Evolutionary conservation across 2,329 filamentous ascomycete species (phyloP).

Genomic region (Zasmidium citrigriseum): DNA sequence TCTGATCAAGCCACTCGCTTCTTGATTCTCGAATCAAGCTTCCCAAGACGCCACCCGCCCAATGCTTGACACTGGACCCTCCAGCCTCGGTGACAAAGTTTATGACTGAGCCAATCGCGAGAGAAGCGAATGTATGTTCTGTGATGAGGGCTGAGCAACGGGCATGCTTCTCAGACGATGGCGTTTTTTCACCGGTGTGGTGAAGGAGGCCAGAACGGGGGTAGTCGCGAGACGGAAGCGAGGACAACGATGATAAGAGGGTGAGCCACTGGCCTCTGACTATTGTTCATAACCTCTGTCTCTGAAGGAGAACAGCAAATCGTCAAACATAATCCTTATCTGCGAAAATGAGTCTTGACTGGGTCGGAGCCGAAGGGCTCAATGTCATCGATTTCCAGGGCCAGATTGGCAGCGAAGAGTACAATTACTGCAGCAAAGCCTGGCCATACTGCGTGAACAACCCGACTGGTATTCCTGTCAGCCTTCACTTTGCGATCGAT

Average conservation of each 20-base stretch:
- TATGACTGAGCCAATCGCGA: not conserved
- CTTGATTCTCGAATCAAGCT: not conserved
- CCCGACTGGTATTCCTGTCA: not conserved
- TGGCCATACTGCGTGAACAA: not conserved
- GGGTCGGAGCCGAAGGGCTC: not conserved
- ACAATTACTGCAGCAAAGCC: not conserved
- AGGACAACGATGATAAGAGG: not conserved
- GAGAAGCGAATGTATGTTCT: no score
- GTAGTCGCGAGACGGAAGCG: not conserved
- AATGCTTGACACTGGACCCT: not conserved
- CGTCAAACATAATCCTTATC: not conserved
- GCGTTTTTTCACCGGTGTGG: not conserved
- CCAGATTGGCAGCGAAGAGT: not conserved
- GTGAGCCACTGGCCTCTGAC: not conserved
- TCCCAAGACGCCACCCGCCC: not conserved
- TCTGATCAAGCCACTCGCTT: not conserved
- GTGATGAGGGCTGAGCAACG: no score
- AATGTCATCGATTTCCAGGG: not conserved
- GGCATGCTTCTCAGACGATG: no score
- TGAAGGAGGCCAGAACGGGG: not conserved
- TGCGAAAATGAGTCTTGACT: not conserved
- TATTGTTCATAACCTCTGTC: no score
- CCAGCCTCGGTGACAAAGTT: not conserved
- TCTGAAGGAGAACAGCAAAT: no score
- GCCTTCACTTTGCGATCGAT: no score